A percentile compares a stretch with the other conserved stretches of the same genome.
These are phyloP conservation scores for Tillandsia leiboldiana DNA, from an alignment of 176 grass and related monocot species.

Conservation along the genomic window DNA sequence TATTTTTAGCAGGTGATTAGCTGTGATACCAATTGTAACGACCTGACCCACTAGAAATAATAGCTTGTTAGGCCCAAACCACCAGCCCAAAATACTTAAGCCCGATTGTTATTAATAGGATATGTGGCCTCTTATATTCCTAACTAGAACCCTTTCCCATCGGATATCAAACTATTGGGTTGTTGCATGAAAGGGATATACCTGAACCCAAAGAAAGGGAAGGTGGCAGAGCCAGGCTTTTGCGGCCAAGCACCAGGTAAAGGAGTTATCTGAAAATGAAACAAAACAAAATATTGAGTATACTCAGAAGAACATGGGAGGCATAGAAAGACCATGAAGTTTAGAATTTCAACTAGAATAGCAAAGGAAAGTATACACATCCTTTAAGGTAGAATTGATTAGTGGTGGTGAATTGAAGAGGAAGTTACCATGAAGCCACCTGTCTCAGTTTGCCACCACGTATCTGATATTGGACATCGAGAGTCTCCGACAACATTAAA, in stretches of 20 bases:
- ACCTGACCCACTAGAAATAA: too few species aligned
- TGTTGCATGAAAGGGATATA: conserved; percentile 12
- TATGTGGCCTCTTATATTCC: too few species aligned
- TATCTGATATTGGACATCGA: conserved; percentile 91
- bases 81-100: too few species aligned
- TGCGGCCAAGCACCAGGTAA: conserved; percentile 91
- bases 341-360: neutral
- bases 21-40: too few species aligned
- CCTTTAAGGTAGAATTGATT: neutral
- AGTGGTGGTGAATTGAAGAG: neutral
- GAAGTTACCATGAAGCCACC: conserved; percentile 93
- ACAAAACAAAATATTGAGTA: conserved; percentile 4
- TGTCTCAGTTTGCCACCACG: conserved; percentile 99
- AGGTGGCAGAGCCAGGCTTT: conserved; percentile 91
- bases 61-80: too few species aligned
- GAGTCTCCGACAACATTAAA: conserved; percentile 80
- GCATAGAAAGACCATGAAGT: neutral
- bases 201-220: conserved; percentile 96
- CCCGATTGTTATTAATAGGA: too few species aligned
- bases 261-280: conserved; percentile 61
- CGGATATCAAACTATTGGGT: too few species aligned
- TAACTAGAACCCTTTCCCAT: too few species aligned
- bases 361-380: neutral
- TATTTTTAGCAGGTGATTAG: too few species aligned
- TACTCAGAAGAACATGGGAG: conserved; percentile 2